Percentiles rank a stretch among this genome's conserved stretches.
These are phyloP conservation scores for Stachybotrys elegans DNA, from an alignment of 2,329 filamentous ascomycete genomes.

Conservation along the genomic window DNA sequence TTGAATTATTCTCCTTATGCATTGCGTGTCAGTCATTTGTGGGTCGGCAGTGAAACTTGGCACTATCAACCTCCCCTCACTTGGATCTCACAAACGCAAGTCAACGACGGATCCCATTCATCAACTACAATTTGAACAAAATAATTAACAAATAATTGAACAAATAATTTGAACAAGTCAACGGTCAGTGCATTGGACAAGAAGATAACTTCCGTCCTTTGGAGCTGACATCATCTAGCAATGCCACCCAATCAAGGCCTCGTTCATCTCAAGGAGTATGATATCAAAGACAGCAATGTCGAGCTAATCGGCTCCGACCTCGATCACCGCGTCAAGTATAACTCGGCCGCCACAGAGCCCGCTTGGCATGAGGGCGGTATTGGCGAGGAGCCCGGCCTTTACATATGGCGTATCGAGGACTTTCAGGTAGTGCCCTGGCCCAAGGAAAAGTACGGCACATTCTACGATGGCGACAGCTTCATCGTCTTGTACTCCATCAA, in stretches of 20 bases:
- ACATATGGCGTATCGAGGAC: slow-evolving; percentile 62
- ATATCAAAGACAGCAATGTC: slow-evolving; percentile 65
- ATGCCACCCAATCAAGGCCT: slow-evolving; percentile 61
- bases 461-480: slow-evolving; percentile 65
- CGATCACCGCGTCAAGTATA: slow-evolving; percentile 64
- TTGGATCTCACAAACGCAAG: too few species aligned
- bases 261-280: slow-evolving; percentile 58
- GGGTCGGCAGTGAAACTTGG: too few species aligned
- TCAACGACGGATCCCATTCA: too few species aligned
- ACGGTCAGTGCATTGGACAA: too few species aligned
- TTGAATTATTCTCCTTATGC: too few species aligned
- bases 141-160: too few species aligned
- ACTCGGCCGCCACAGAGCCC: slow-evolving; percentile 59
- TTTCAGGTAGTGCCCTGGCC: slow-evolving; percentile 62
- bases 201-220: background rate
- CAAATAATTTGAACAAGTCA: too few species aligned
- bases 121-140: too few species aligned
- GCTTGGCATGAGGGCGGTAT: slow-evolving; percentile 59
- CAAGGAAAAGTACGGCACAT: slow-evolving; percentile 49
- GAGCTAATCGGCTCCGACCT: slow-evolving; percentile 59
- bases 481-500: slow-evolving; percentile 59
- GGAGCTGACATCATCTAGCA: slow-evolving; percentile 11
- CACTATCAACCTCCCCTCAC: too few species aligned
- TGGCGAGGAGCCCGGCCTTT: slow-evolving; percentile 48
- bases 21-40: too few species aligned